Evolutionary conservation across 1,284 basidiomycete species (phyloP).

Genomic region (Apiotrichum veenhuisii): DNA sequence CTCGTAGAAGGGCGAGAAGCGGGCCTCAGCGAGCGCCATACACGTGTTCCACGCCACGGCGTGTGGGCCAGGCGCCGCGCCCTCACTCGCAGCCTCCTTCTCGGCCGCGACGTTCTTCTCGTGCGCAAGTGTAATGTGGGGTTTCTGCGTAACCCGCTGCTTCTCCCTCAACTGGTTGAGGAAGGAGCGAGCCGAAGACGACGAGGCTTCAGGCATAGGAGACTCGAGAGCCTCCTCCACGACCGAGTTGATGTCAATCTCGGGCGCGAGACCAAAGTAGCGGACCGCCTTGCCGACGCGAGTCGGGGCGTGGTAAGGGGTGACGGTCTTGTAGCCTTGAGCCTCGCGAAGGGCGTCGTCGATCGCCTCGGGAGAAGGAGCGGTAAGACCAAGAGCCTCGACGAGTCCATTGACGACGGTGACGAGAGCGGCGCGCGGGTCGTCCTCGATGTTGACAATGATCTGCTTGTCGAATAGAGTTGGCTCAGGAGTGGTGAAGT

Average conservation of each 20-base stretch:
- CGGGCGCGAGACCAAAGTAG: slow-evolving; percentile 74
- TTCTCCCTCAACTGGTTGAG: slow-evolving; percentile 57
- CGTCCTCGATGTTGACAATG: slow-evolving; percentile 60
- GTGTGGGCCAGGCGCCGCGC: slow-evolving; percentile 14
- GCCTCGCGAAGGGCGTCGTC: slow-evolving; percentile 59
- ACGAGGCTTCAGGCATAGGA: slow-evolving; percentile 24
- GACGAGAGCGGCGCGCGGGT: slow-evolving; percentile 57
- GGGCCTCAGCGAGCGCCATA: slow-evolving; percentile 52
- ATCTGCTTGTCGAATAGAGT: slow-evolving; percentile 64
- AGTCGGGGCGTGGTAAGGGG: slow-evolving; percentile 31
- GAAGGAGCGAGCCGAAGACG: slow-evolving; percentile 50
- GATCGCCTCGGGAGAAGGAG: slow-evolving; percentile 59
- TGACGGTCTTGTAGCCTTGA: slow-evolving; percentile 32
- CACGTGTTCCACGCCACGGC: slow-evolving; percentile 65
- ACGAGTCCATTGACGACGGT: slow-evolving; percentile 61
- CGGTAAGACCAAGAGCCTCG: slow-evolving; percentile 52
- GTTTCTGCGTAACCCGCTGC: slow-evolving; percentile 58
- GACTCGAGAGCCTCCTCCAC: slow-evolving; percentile 13
- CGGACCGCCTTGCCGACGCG: slow-evolving; percentile 52
- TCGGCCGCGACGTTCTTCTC: slow-evolving; percentile 55
- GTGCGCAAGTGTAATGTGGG: slow-evolving; percentile 88
- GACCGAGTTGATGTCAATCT: slow-evolving; percentile 58
- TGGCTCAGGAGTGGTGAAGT: slow-evolving; percentile 63
- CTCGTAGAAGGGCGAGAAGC: slow-evolving; percentile 57
- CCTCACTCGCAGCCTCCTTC: slow-evolving; percentile 40